A percentile compares a stretch with the other conserved stretches of the same genome.
These are phyloP conservation scores for Botryotinia narcissicola DNA, from an alignment of 2,329 filamentous ascomycete species.

Conservation along the genomic window DNA sequence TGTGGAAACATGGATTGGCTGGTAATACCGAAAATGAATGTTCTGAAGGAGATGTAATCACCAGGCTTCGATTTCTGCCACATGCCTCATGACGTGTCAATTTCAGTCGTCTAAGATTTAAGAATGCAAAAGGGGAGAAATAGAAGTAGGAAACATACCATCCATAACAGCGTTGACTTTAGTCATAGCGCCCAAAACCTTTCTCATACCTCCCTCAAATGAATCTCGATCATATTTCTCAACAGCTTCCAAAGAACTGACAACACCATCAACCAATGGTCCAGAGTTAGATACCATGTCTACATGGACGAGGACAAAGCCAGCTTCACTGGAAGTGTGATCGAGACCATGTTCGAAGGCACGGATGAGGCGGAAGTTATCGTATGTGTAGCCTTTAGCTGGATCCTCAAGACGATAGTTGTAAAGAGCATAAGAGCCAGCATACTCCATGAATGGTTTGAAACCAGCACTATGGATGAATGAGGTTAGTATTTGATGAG, in stretches of 20 bases:
- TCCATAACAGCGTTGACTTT: slow-evolving; percentile 81
- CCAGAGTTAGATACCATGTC: slow-evolving; percentile 92
- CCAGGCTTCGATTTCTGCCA: slow-evolving; percentile 83
- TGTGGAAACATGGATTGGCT: slow-evolving; percentile 91
- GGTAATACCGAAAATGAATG: slow-evolving; percentile 96
- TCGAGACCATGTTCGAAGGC: slow-evolving; percentile 90
- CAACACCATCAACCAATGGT: slow-evolving; percentile 69
- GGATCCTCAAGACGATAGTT: slow-evolving; percentile 64
- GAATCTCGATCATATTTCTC: slow-evolving; percentile 48
- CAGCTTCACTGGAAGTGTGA: slow-evolving; percentile 82
- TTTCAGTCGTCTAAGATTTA: slow-evolving; percentile 31
- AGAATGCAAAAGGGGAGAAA: background rate
- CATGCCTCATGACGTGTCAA: slow-evolving; percentile 58
- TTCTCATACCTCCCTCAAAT: slow-evolving; percentile 63
- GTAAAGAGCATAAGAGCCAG: slow-evolving; percentile 65
- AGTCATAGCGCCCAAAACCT: slow-evolving; percentile 61
- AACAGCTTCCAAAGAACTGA: slow-evolving; percentile 62
- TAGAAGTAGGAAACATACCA: slow-evolving; percentile 43
- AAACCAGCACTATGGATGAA: slow-evolving; percentile 58
- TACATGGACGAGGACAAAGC: slow-evolving; percentile 93
- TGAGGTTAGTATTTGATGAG: background rate
- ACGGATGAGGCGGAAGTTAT: slow-evolving; percentile 77
- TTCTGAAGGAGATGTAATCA: slow-evolving; percentile 86
- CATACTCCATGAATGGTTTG: slow-evolving; percentile 90
- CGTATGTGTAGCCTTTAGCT: slow-evolving; percentile 55